Conservation (phyloP, 768 basidiomycete species). For the Lactifluus hygrophoroides region DNA sequence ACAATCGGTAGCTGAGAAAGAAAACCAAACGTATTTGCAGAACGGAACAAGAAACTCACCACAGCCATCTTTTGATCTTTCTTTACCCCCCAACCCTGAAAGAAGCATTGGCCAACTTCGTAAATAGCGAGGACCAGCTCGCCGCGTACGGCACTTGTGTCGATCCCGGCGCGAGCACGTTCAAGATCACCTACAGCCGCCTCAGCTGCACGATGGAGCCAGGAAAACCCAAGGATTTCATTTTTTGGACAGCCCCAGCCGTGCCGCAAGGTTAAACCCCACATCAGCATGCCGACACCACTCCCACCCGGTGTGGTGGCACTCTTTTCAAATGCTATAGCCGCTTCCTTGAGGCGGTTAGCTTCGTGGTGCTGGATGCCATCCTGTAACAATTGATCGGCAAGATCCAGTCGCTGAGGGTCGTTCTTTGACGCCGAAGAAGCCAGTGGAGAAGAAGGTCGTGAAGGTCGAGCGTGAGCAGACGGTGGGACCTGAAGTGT, state of each 20-base stretch:
- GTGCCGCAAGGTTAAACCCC: constrained; percentile 75
- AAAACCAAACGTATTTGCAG: neutral
- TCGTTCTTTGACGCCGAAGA: constrained; percentile 11
- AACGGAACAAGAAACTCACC: constrained; percentile 35
- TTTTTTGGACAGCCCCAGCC: constrained; percentile 85
- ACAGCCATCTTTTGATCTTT: constrained; percentile 90
- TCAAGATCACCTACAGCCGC: constrained; percentile 71
- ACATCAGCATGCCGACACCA: constrained; percentile 89
- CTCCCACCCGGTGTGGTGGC: constrained; percentile 72
- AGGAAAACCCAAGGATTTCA: constrained; percentile 71
- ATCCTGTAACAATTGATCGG: constrained; percentile 64
- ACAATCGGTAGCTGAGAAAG: neutral
- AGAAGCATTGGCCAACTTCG: constrained; percentile 89
- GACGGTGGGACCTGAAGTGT: constrained; percentile 19
- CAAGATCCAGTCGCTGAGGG: constrained; percentile 27
- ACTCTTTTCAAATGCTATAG: constrained; percentile 64
- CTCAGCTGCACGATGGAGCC: constrained; percentile 79
- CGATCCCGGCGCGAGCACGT: constrained; percentile 44
- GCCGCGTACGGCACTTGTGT: constrained; percentile 47
- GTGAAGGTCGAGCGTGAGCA: constrained; percentile 7
- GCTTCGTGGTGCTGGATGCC: constrained; percentile 75
- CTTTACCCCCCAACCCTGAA: constrained; percentile 82
- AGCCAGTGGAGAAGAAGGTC: neutral
- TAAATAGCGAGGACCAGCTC: constrained; percentile 86
- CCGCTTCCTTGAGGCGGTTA: constrained; percentile 60